Percentiles rank a stretch among this genome's conserved stretches.
phyloP scores from a whole-genome alignment of 371 early-diverging fungal genomes.

The Chytridiales sp. region DNA sequence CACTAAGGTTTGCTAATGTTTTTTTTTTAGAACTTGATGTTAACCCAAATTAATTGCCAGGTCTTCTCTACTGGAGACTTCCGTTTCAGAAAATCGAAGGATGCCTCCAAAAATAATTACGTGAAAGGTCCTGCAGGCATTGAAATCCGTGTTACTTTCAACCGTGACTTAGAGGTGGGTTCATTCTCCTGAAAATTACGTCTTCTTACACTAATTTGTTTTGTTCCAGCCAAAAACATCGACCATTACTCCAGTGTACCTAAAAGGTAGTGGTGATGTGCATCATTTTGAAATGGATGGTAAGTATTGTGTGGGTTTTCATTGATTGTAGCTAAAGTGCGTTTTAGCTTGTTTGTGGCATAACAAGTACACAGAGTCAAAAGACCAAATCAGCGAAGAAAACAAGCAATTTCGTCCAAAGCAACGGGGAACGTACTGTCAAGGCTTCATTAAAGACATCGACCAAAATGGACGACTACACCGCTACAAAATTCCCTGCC shows the following conservation, averaged over 20 bases:
- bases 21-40: too few relatives aligned
- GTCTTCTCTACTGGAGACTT: slow-evolving; percentile 1
- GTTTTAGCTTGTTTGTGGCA: too few relatives aligned
- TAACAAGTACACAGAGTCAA: too few relatives aligned
- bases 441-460: slow-evolving; percentile 7
- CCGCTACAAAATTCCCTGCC: slow-evolving; percentile 2
- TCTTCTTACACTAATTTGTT: too few relatives aligned
- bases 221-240: slow-evolving; percentile 11
- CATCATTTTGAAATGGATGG: not conserved
- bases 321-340: too few relatives aligned
- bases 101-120: slow-evolving; percentile 1
- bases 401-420: not conserved
- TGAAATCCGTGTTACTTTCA: not conserved
- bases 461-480: not conserved
- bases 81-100: slow-evolving; percentile 6
- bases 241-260: slow-evolving; percentile 3
- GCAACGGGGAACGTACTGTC: not conserved
- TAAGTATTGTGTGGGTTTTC: not conserved
- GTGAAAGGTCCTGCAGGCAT: slow-evolving; percentile 5
- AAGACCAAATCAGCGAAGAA: not conserved
- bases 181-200: too few relatives aligned
- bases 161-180: slow-evolving; percentile 1
- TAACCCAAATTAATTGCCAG: too few relatives aligned
- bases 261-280: not conserved
- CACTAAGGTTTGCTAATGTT: too few relatives aligned